Percentiles rank a stretch among this genome's conserved stretches.
Conservation (phyloP, 2,329 filamentous ascomycete genomes). For the Xylaria multiplex region DNA sequence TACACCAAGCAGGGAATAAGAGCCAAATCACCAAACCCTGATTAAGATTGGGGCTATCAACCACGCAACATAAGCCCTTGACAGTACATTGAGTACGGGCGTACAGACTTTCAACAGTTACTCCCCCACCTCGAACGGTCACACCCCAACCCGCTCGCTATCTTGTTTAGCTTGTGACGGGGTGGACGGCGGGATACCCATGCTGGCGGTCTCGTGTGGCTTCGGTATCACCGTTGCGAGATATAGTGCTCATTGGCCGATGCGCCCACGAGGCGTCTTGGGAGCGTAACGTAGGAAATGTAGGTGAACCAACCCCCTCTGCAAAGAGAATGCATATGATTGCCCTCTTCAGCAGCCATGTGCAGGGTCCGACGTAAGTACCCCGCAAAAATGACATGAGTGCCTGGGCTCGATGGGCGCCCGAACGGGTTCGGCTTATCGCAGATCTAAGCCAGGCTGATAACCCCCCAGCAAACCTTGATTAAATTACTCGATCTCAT, state of each 20-base stretch:
- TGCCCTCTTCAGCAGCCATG: conserved; percentile 20
- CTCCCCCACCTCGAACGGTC: conserved; percentile 9
- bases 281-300: background rate
- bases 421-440: conserved; percentile 37
- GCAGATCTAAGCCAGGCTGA: conserved; percentile 31
- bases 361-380: conserved; percentile 24
- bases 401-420: background rate
- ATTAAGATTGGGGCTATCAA: conserved; percentile 22
- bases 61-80: background rate
- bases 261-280: background rate
- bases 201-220: conserved; percentile 20
- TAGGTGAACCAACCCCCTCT: conserved; percentile 11
- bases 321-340: conserved; percentile 24
- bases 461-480: conserved; percentile 11
- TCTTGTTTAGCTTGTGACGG: conserved; percentile 13
- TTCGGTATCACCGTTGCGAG: conserved; percentile 28
- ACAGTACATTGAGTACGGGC: background rate
- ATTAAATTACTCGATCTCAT: conserved; percentile 47
- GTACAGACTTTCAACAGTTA: background rate
- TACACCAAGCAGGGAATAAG: background rate
- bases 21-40: conserved; percentile 8
- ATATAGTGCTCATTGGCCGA: conserved; percentile 23
- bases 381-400: conserved; percentile 33
- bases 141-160: background rate
- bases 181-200: conserved; percentile 19